A percentile compares a stretch with the other conserved stretches of the same genome.
Evolutionary conservation across 2,329 filamentous ascomycete genomes (phyloP).

Genomic region (Penicillium digitatum): DNA sequence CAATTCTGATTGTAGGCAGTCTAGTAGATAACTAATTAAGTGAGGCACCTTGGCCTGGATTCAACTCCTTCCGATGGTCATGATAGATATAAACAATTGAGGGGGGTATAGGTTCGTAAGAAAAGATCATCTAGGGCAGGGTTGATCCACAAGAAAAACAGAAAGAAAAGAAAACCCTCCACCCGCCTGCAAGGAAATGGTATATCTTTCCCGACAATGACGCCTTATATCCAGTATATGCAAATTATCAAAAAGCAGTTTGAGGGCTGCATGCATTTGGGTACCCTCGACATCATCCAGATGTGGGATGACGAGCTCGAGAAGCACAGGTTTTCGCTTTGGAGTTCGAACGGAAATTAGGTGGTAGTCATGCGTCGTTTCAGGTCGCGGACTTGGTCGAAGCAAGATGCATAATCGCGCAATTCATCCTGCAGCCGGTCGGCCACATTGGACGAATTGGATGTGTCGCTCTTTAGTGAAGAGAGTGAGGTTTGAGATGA

Average conservation of each 20-base stretch:
- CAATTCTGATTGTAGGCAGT: slow-evolving; percentile 1
- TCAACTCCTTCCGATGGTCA: slow-evolving; percentile 4
- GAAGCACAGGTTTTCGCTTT: not conserved
- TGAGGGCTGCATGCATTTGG: slow-evolving; percentile 3
- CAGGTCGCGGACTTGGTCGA: slow-evolving; percentile 69
- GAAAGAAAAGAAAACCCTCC: not conserved
- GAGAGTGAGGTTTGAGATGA: slow-evolving; percentile 81
- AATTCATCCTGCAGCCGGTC: slow-evolving; percentile 75
- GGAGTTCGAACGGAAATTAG: slow-evolving; percentile 12
- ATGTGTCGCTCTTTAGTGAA: slow-evolving; percentile 65
- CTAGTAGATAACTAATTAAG: slow-evolving; percentile 1
- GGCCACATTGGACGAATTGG: slow-evolving; percentile 55
- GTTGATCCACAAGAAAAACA: not conserved
- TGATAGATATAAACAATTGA: slow-evolving; percentile 7
- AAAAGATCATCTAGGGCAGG: not conserved
- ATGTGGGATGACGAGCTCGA: not conserved
- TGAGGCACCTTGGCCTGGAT: not conserved
- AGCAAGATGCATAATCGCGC: slow-evolving; percentile 79
- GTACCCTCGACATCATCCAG: not conserved
- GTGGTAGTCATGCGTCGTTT: slow-evolving; percentile 39
- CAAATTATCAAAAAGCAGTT: slow-evolving; percentile 11
- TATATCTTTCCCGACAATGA: slow-evolving; percentile 12
- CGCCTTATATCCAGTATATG: slow-evolving; percentile 15
- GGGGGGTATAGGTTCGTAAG: slow-evolving; percentile 5
- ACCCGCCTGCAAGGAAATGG: not conserved